Percentiles rank a stretch among this genome's conserved stretches.
Evolutionary conservation across 108 stramenopile species (phyloP).

Genomic region (Skeletonema menzelii): DNA sequence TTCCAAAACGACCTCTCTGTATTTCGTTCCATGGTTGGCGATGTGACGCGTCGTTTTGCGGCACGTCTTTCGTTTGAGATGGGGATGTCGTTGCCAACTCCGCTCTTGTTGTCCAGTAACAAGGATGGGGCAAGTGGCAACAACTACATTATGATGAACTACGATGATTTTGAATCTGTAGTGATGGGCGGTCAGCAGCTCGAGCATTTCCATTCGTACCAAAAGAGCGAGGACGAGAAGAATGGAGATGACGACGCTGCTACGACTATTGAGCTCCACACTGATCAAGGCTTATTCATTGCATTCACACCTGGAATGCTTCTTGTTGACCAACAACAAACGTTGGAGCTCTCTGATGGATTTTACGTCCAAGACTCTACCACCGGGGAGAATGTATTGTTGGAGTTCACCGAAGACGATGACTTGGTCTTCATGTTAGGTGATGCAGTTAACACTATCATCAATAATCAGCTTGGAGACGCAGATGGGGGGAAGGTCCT

Average conservation of each 20-base stretch:
- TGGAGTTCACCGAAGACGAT: constrained; percentile 60
- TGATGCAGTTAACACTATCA: constrained; percentile 78
- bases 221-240: constrained; percentile 10
- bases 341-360: constrained; percentile 22
- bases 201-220: constrained; percentile 87
- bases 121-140: not conserved
- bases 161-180: constrained; percentile 44
- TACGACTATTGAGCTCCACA: constrained; percentile 70
- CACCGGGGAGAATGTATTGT: constrained; percentile 16
- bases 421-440: constrained; percentile 79
- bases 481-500: constrained; percentile 25
- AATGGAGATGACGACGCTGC: not conserved
- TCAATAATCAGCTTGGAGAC: constrained; percentile 37
- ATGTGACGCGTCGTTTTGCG: constrained; percentile 19
- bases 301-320: constrained; percentile 74
- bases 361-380: constrained; percentile 39
- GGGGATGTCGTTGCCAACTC: constrained; percentile 7
- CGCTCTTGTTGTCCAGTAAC: constrained; percentile 18
- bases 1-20: constrained; percentile 1
- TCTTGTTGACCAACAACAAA: constrained; percentile 6
- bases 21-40: constrained; percentile 18
- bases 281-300: constrained; percentile 80
- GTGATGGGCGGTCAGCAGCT: constrained; percentile 69
- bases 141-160: too few species aligned
- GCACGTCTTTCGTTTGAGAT: constrained; percentile 19